Base-by-base conservation (phyloP, 2,329 filamentous ascomycete genomes). In the Moelleriella libera region DNA sequence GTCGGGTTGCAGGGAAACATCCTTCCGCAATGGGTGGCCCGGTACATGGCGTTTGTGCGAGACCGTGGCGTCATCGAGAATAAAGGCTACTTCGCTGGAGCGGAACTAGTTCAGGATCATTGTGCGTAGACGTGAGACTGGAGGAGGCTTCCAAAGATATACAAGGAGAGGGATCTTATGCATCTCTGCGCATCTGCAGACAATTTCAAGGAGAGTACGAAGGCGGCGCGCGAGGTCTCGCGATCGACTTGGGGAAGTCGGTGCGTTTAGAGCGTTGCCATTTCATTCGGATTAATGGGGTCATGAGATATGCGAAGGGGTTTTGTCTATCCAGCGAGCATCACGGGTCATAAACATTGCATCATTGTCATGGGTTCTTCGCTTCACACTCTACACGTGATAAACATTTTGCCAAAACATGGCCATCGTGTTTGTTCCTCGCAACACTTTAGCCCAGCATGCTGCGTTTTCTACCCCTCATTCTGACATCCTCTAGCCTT, bases 41-140 rank as follows among this genome's bases (percentile, higher is more conserved):
- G 97, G 63, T 98, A 98, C 63, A 96, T 90, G 39, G 92, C 92
- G 1, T 90, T 97, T 49, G 87, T 97, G 41, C 85, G 85, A 63
- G 85, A 97, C 62, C 75, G 92, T 47, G 92, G 92, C 11, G 92
- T 98, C 7, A 90, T 98, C 54, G 92, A 98, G 71, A 95, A 92
- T 62, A 98, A 97, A 71, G 92, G 92, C 6, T 97, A 96, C 65
- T 96, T 96, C 70, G 90, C 90, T 1, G 80, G 82, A 21, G 90
- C 89, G 3, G 82, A 88, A 60, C 65, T 92, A 53, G 31, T 47
- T 30, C 44, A 44, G 12, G 37, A 4, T 6, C 52, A 51, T 47
- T 40, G 8, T 37, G 4, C 40, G 40, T 4, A 42, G 11, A 42
- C 21, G 21, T 21, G 21, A 21, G 21, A 21, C 3, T 21, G 21